Conservation (phyloP, 495 filamentous ascomycete species). For the Penicillium macrosclerotiorum region DNA sequence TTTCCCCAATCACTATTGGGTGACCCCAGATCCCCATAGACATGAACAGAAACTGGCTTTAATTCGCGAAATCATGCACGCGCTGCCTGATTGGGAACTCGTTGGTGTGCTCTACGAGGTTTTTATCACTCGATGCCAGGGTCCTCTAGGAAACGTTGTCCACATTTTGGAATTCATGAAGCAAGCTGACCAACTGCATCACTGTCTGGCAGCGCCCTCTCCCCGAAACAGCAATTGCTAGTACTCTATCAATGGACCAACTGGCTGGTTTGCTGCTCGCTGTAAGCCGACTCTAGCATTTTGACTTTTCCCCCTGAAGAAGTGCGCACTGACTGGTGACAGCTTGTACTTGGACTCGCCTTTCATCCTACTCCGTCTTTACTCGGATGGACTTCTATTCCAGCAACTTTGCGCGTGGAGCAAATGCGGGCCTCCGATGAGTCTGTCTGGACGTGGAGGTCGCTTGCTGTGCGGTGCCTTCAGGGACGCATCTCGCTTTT, state of each 20-base stretch:
- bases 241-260: conserved; percentile 2
- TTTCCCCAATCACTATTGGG: conserved; percentile 8
- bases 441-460: conserved; percentile 17
- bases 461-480: conserved; percentile 27
- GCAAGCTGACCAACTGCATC: conserved; percentile 7
- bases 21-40: neutral
- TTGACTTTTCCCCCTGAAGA: too few relatives aligned
- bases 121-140: conserved; percentile 30
- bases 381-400: neutral
- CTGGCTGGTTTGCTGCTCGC: conserved; percentile 9
- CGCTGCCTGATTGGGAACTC: conserved; percentile 14
- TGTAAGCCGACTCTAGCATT: neutral
- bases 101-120: conserved; percentile 19
- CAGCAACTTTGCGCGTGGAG: conserved; percentile 4
- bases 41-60: conserved; percentile 6
- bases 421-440: conserved; percentile 4
- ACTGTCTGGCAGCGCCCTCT: conserved; percentile 1
- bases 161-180: conserved; percentile 24
- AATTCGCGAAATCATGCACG: conserved; percentile 20
- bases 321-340: too few relatives aligned
- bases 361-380: conserved; percentile 8
- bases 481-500: conserved; percentile 21
- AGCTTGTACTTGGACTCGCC: conserved; percentile 14
- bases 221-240: neutral
- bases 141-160: conserved; percentile 23